These are phyloP conservation scores for Ambrosiella cleistominuta DNA, from an alignment of 2,329 filamentous ascomycete genomes.

Conservation along the genomic window DNA sequence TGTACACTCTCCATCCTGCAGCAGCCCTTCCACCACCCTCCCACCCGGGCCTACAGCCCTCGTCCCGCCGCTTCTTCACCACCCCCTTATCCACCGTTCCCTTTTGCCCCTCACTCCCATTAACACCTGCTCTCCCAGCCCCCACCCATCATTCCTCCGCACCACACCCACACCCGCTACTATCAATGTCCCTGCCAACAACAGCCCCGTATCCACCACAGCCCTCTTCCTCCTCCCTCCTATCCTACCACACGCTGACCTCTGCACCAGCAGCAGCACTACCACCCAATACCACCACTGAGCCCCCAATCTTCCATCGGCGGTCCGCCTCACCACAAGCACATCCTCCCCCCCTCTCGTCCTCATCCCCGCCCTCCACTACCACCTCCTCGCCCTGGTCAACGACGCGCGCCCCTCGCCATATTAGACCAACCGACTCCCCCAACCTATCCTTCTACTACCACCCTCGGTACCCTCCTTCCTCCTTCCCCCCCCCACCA, in stretches of 20 bases:
- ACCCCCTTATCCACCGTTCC: background rate
- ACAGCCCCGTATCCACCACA: background rate
- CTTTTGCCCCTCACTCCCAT: background rate
- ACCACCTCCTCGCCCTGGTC: background rate
- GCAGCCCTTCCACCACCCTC: background rate
- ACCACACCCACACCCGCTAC: background rate
- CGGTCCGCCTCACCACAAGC: background rate
- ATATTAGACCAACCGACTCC: background rate
- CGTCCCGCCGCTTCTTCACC: background rate
- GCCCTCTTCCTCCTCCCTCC: background rate
- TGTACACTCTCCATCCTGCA: background rate
- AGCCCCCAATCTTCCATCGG: background rate
- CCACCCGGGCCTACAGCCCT: background rate
- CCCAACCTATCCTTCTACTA: background rate
- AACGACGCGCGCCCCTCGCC: background rate
- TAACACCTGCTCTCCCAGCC: background rate
- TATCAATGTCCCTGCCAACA: background rate
- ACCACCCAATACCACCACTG: background rate
- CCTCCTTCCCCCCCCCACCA: background rate
- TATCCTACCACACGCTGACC: background rate
- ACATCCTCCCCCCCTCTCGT: no score
- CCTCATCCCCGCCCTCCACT: background rate
- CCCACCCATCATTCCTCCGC: background rate
- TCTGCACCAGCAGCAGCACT: background rate
- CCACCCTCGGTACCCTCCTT: background rate